Evolutionary conservation across 2,329 filamentous ascomycete genomes (phyloP).

Genomic region (Fusarium camptoceras): DNA sequence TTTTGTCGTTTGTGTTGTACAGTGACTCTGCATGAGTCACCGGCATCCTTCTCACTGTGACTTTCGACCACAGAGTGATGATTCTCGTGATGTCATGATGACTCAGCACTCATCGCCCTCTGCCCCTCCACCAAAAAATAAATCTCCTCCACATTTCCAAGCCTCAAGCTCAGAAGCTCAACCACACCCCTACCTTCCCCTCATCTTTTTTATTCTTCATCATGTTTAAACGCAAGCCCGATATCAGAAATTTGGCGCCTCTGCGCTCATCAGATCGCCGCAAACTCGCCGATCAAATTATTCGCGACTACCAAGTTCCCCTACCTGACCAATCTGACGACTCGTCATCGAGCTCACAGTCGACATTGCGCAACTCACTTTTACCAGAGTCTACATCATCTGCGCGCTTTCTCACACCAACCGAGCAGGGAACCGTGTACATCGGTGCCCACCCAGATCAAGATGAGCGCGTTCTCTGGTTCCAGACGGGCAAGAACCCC

Average conservation of each 20-base stretch:
- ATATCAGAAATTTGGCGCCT: slow-evolving; percentile 41
- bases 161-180: background rate
- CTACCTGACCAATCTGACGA: slow-evolving; percentile 29
- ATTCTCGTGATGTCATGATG: slow-evolving; percentile 16
- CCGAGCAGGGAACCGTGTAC: slow-evolving; percentile 37
- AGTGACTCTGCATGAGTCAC: background rate
- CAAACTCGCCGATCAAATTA: slow-evolving; percentile 42
- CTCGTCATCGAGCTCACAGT: slow-evolving; percentile 28
- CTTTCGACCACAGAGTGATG: background rate
- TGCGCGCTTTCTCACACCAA: slow-evolving; percentile 38
- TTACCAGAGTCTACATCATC: slow-evolving; percentile 40
- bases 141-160: background rate
- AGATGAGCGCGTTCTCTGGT: slow-evolving; percentile 43
- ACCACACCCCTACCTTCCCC: background rate
- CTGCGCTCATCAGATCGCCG: slow-evolving; percentile 42
- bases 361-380: slow-evolving; percentile 38
- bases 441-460: slow-evolving; percentile 33
- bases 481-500: slow-evolving; percentile 40
- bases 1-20: background rate
- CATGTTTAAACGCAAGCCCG: slow-evolving; percentile 43
- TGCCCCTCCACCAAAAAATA: slow-evolving; percentile 23
- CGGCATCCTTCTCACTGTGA: background rate
- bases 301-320: slow-evolving; percentile 39
- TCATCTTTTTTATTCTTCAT: background rate
- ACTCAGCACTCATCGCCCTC: slow-evolving; percentile 4